Conservation (phyloP, 371 early-diverging fungal species). For the Mucor sp. region DNA sequence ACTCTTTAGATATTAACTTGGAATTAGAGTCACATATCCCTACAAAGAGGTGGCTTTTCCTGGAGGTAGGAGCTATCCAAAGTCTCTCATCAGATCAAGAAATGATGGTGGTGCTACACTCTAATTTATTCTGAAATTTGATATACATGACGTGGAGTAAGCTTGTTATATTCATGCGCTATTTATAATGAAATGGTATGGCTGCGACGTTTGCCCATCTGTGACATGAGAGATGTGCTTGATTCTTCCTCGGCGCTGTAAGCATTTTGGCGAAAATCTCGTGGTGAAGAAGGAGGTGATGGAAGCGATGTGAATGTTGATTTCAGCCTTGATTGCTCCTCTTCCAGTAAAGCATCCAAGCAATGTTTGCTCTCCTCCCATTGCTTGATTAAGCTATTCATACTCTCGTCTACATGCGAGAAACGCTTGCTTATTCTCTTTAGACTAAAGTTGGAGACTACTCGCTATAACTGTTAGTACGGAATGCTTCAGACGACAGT, state of each 20-base stretch:
- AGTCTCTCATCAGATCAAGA: not conserved
- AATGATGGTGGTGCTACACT: not conserved
- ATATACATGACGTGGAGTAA: not conserved
- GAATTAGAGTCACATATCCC: not conserved
- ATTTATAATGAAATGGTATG: not conserved
- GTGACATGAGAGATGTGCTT: not conserved
- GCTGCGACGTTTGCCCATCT: not conserved
- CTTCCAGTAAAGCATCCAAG: constrained; percentile 10
- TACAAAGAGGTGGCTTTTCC: not conserved
- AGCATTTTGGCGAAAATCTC: not conserved
- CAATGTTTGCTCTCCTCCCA: constrained; percentile 40
- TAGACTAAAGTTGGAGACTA: constrained; percentile 7
- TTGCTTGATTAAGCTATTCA: constrained; percentile 26
- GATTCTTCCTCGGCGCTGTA: not conserved
- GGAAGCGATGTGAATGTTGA: constrained; percentile 18
- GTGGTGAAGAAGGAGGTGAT: constrained; percentile 43
- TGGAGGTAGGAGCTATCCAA: not conserved
- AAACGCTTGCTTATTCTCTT: constrained; percentile 35
- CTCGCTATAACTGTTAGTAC: not conserved
- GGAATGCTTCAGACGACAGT: not conserved
- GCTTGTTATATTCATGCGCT: not conserved
- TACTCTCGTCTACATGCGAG: constrained; percentile 30
- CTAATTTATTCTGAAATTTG: not conserved
- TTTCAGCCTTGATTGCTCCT: constrained; percentile 10
- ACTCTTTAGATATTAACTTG: not conserved